phyloP scores from a whole-genome alignment of 2,329 filamentous ascomycete genomes.

The Catunica adiposa region DNA sequence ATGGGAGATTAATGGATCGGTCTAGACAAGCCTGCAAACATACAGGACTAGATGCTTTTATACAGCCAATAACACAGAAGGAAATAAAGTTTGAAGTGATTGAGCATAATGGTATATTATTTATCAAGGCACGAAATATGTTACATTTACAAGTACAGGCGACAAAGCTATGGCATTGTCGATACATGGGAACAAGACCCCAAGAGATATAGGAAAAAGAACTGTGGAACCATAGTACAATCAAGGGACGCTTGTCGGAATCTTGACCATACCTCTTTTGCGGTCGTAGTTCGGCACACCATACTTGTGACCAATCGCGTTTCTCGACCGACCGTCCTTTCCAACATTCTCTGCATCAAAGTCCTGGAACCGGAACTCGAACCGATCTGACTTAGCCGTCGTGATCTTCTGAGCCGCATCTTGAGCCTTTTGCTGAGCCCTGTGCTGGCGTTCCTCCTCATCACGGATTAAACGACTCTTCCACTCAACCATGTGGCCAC shows the following conservation, averaged over 20 bases:
- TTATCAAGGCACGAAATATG: not conserved
- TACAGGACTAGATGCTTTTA: not conserved
- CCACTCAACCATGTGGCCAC: conserved; percentile 5
- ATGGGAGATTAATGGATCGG: no score
- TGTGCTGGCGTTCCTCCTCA: conserved; percentile 13
- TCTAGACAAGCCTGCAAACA: no score
- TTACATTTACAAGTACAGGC: conserved; percentile 9
- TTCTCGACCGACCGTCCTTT: conserved; percentile 32
- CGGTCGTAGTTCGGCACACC: conserved; percentile 47
- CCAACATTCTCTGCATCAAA: conserved; percentile 42
- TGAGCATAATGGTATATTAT: no score
- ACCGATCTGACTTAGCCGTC: conserved; percentile 34
- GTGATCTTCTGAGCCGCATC: conserved; percentile 26
- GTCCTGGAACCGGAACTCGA: conserved; percentile 47
- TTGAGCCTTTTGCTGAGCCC: conserved; percentile 20
- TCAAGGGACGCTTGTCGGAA: conserved; percentile 45
- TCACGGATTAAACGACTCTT: not conserved
- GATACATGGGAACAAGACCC: not conserved
- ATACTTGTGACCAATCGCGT: conserved; percentile 45
- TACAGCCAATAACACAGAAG: not conserved
- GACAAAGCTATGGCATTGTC: not conserved
- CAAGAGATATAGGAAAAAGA: not conserved
- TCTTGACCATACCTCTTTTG: conserved; percentile 48
- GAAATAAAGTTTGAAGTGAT: not conserved
- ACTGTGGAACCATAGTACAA: not conserved